Evolutionary conservation across 1,284 basidiomycete species (phyloP).

Genomic region (Ceratobasidium sp.): DNA sequence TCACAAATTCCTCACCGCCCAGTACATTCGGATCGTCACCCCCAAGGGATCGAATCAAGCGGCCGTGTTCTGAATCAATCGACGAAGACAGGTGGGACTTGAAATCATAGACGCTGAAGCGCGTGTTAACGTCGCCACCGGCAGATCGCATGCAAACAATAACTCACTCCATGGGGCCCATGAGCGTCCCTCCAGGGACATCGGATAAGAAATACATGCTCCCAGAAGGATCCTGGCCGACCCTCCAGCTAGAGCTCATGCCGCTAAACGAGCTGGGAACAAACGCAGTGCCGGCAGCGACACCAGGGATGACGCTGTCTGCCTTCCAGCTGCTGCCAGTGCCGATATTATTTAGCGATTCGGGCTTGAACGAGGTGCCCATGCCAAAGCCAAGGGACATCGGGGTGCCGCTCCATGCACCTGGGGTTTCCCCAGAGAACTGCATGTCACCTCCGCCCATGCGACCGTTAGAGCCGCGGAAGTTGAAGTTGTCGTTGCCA

Average conservation of each 20-base stretch:
- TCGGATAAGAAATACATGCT: constrained; percentile 41
- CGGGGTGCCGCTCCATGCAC: constrained; percentile 35
- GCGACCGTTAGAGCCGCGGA: constrained; percentile 33
- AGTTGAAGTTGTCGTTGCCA: constrained; percentile 20
- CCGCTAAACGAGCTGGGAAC: constrained; percentile 42
- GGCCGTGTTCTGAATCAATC: constrained; percentile 46
- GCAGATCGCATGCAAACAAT: background rate
- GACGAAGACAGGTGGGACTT: constrained; percentile 50
- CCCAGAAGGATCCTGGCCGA: constrained; percentile 19
- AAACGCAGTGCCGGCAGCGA: constrained; percentile 35
- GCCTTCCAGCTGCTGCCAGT: constrained; percentile 42
- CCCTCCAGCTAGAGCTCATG: constrained; percentile 44
- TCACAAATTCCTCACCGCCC: constrained; percentile 53
- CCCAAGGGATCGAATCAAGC: constrained; percentile 55
- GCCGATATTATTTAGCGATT: constrained; percentile 40
- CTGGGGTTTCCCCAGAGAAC: constrained; percentile 32
- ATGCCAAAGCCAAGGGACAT: constrained; percentile 45
- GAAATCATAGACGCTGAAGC: constrained; percentile 48
- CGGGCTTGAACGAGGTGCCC: constrained; percentile 44
- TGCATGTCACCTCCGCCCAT: constrained; percentile 37
- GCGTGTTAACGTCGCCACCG: constrained; percentile 34
- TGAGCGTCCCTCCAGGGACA: constrained; percentile 27
- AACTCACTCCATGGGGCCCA: constrained; percentile 44
- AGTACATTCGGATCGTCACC: constrained; percentile 58
- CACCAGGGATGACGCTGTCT: constrained; percentile 28